Percentiles rank a stretch among this genome's conserved stretches.
These are phyloP conservation scores for Harringtonia lauricola DNA, from an alignment of 2,329 filamentous ascomycete species.

Conservation along the genomic window DNA sequence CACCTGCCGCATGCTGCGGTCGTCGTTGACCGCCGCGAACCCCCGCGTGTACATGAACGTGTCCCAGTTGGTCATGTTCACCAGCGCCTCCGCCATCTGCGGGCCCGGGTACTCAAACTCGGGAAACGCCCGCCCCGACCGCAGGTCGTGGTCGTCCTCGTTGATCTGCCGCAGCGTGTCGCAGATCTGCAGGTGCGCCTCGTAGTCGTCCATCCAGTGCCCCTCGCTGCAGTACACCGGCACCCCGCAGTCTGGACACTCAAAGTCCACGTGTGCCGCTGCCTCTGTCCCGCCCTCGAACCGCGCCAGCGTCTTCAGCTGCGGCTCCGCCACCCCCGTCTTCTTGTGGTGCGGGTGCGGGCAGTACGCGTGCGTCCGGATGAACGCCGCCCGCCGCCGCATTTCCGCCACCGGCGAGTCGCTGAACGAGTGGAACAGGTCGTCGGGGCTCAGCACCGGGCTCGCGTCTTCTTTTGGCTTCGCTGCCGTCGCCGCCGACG, in stretches of 20 bases:
- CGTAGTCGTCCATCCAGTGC: slow-evolving; percentile 94
- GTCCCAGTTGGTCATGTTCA: slow-evolving; percentile 99
- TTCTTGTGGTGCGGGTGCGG: slow-evolving; percentile 80
- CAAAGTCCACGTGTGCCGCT: slow-evolving; percentile 78
- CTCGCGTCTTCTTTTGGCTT: not conserved
- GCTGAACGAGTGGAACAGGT: slow-evolving; percentile 89
- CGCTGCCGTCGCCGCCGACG: slow-evolving; percentile 11
- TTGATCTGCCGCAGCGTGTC: slow-evolving; percentile 89
- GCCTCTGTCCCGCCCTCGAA: slow-evolving; percentile 43
- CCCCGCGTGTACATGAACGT: slow-evolving; percentile 89
- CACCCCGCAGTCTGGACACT: slow-evolving; percentile 92
- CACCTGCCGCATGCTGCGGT: slow-evolving; percentile 83
- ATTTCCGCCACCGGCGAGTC: slow-evolving; percentile 83
- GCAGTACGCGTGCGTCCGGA: slow-evolving; percentile 87
- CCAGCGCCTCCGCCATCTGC: slow-evolving; percentile 82
- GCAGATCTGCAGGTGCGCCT: slow-evolving; percentile 83
- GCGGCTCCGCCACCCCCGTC: slow-evolving; percentile 33
- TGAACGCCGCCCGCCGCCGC: slow-evolving; percentile 76
- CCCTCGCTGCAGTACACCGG: slow-evolving; percentile 89
- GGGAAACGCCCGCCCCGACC: slow-evolving; percentile 81
- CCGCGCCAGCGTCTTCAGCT: slow-evolving; percentile 11
- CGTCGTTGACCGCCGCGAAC: slow-evolving; percentile 82
- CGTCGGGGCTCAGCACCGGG: slow-evolving; percentile 49
- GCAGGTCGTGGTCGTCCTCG: slow-evolving; percentile 92
- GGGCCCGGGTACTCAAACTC: slow-evolving; percentile 86